A percentile compares a stretch with the other conserved stretches of the same genome.
phyloP scores from a whole-genome alignment of 1,284 basidiomycete species.

The Marasmius sp. region DNA sequence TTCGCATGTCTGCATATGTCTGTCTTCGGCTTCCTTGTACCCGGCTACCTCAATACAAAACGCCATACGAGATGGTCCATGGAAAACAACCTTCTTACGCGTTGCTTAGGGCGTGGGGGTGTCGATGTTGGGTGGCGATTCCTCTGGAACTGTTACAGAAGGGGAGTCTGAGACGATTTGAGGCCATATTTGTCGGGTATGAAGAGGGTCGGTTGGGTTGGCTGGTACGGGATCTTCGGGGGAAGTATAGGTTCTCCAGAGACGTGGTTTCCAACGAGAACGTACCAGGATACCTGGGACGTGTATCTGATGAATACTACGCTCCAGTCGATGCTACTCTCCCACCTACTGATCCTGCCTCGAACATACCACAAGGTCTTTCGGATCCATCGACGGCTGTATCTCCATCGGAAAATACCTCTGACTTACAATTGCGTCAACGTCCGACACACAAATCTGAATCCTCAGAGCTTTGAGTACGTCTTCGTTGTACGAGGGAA shows the following conservation, averaged over 20 bases:
- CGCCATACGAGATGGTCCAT: too few species aligned
- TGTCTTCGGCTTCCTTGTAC: too few species aligned
- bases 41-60: too few species aligned
- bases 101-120: slow-evolving; percentile 24
- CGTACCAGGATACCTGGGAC: not conserved
- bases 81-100: too few species aligned
- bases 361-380: too few species aligned
- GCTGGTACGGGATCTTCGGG: slow-evolving; percentile 10
- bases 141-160: slow-evolving; percentile 20
- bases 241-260: slow-evolving; percentile 8
- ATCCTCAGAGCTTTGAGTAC: not conserved
- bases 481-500: not conserved
- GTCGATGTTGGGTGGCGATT: slow-evolving; percentile 20
- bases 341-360: too few species aligned
- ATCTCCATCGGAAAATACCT: not conserved
- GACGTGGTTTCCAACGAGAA: slow-evolving; percentile 14
- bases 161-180: slow-evolving; percentile 13
- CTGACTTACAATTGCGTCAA: not conserved
- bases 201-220: slow-evolving; percentile 18
- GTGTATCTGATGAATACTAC: too few species aligned
- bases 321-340: not conserved
- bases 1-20: too few species aligned
- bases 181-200: slow-evolving; percentile 26
- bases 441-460: not conserved
- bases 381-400: too few species aligned